Conservation (phyloP, 441 rosid species). For the Erodium moschatum region DNA sequence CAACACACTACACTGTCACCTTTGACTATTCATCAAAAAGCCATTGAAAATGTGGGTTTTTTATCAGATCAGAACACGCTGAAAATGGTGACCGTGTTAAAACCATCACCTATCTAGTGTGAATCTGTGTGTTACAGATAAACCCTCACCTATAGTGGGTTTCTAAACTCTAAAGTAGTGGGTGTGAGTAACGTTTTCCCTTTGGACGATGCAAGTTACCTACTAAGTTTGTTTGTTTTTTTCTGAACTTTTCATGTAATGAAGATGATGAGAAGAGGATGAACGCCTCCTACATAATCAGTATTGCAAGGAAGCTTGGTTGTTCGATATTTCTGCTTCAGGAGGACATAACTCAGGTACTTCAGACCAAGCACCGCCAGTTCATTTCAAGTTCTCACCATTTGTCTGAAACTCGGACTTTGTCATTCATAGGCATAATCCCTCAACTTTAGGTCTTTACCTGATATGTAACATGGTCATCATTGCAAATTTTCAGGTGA, state of each 20-base stretch:
- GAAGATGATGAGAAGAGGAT: conserved; percentile 61
- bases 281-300: conserved; percentile 69
- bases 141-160: too few relatives aligned
- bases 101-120: too few relatives aligned
- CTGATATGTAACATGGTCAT: background rate
- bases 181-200: too few relatives aligned
- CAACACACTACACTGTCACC: too few relatives aligned
- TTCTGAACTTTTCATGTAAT: background rate
- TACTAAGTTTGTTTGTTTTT: too few relatives aligned
- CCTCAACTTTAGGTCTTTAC: background rate
- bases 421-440: too few relatives aligned
- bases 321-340: conserved; percentile 71
- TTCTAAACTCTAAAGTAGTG: too few relatives aligned
- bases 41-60: too few relatives aligned
- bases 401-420: background rate
- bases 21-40: too few relatives aligned
- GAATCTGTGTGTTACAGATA: too few relatives aligned
- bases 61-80: too few relatives aligned
- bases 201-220: background rate
- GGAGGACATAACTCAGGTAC: conserved; percentile 65
- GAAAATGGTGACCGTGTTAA: too few relatives aligned
- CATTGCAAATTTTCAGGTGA: conserved; percentile 43
- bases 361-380: background rate
- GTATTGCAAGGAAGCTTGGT: conserved; percentile 64
- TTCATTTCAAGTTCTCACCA: background rate